Conservation (phyloP, 371 early-diverging fungal genomes). For the Thermomucor indicae-seudaticae region DNA sequence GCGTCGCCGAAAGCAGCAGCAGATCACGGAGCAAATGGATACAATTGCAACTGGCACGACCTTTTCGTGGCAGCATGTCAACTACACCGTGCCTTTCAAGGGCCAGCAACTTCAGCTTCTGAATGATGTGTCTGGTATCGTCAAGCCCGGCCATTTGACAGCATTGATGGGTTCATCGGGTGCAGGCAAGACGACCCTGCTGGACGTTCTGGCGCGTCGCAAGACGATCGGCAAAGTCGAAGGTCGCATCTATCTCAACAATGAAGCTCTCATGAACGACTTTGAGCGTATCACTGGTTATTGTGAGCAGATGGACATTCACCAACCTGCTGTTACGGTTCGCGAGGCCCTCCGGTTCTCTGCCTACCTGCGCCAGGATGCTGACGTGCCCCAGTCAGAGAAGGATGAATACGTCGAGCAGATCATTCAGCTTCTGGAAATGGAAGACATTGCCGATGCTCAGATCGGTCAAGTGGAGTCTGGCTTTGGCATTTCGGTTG, state of each 20-base stretch:
- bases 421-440: constrained; percentile 54
- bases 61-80: constrained; percentile 43
- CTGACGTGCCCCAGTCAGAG: constrained; percentile 41
- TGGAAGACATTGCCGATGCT: constrained; percentile 51
- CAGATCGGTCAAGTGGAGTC: constrained; percentile 43
- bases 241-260: constrained; percentile 61
- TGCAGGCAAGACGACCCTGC: constrained; percentile 80
- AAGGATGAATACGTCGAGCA: constrained; percentile 59
- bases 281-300: constrained; percentile 71
- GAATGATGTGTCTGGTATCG: constrained; percentile 41
- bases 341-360: constrained; percentile 67
- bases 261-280: constrained; percentile 27
- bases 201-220: constrained; percentile 73
- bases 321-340: constrained; percentile 50
- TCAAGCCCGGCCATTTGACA: constrained; percentile 64
- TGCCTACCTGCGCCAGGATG: constrained; percentile 59
- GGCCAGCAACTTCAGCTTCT: constrained; percentile 41
- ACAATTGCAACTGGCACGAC: constrained; percentile 30
- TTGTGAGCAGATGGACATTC: constrained; percentile 76
- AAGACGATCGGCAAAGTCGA: constrained; percentile 72
- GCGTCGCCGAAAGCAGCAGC: constrained; percentile 9
- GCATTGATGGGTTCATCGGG: constrained; percentile 82
- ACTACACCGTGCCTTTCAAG: constrained; percentile 48
- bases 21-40: constrained; percentile 14
- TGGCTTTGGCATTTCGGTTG: constrained; percentile 49